Evolutionary conservation across 805 yeast species (phyloP).

Genomic region (Metschnikowia aberdeeniae): DNA sequence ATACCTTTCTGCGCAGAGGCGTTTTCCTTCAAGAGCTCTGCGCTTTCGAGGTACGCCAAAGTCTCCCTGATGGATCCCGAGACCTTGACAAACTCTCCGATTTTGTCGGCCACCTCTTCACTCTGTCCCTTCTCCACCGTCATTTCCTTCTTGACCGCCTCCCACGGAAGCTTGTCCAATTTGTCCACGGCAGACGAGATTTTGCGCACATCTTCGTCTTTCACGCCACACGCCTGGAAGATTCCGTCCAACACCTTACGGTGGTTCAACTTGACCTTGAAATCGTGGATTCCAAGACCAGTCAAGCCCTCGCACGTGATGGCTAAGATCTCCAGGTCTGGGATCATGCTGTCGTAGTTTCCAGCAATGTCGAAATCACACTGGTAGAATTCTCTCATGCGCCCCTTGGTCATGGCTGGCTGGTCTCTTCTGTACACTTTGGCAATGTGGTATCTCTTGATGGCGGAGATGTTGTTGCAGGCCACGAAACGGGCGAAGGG

Average conservation of each 20-base stretch:
- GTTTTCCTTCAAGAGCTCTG: conserved; percentile 57
- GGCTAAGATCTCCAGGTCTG: conserved; percentile 87
- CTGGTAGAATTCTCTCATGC: conserved; percentile 99
- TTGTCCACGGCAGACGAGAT: conserved; percentile 95
- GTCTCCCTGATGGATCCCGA: conserved; percentile 72
- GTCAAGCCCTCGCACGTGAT: conserved; percentile 81
- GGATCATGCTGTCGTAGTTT: conserved; percentile 85
- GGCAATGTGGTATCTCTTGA: conserved; percentile 95
- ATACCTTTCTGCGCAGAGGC: conserved; percentile 78
- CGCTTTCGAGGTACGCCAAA: conserved; percentile 50
- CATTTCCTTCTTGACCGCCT: conserved; percentile 87
- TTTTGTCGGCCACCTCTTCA: conserved; percentile 87
- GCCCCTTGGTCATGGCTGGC: conserved; percentile 99
- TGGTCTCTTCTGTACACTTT: conserved; percentile 98
- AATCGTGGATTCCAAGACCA: conserved; percentile 79
- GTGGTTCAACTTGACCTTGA: conserved; percentile 90
- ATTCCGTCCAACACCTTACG: conserved; percentile 95
- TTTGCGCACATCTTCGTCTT: conserved; percentile 88
- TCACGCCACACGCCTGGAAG: conserved; percentile 91
- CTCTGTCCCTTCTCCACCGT: conserved; percentile 84
- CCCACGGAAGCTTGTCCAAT: conserved; percentile 95
- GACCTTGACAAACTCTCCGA: conserved; percentile 83
- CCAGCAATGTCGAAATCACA: conserved; percentile 99
- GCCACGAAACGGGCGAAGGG: conserved; percentile 98
- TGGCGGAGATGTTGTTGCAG: conserved; percentile 83